These are phyloP conservation scores for Oryza brachyantha DNA, from an alignment of 176 grass and related monocot species.

Conservation along the genomic window DNA sequence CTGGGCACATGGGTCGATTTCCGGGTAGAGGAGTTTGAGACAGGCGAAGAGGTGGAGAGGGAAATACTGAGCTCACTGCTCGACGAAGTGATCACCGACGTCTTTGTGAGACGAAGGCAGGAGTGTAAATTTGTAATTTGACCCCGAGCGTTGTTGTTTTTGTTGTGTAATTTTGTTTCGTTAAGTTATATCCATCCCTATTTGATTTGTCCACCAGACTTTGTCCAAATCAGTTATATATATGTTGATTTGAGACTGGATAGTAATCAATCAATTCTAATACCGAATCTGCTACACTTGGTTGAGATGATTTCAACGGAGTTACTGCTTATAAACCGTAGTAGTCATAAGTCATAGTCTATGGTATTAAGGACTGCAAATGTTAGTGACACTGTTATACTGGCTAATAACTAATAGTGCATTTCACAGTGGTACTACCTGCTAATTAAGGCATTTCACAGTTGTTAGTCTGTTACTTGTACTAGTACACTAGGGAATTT, in stretches of 20 bases:
- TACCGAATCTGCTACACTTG: background rate
- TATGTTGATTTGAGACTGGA: conserved; percentile 17
- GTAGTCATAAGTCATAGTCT: too few relatives aligned
- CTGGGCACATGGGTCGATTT: conserved; percentile 78
- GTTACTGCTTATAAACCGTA: too few relatives aligned
- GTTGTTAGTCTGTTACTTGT: too few relatives aligned
- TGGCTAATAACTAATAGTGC: too few relatives aligned
- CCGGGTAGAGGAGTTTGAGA: conserved; percentile 52
- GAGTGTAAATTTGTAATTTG: conserved; percentile 44
- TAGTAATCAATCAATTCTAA: background rate
- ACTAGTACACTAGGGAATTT: background rate
- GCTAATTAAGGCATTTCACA: too few relatives aligned
- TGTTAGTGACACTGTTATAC: too few relatives aligned
- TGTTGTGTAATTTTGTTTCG: conserved; percentile 28
- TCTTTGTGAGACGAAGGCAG: conserved; percentile 27
- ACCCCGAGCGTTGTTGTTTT: conserved; percentile 16
- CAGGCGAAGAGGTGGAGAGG: conserved; percentile 47
- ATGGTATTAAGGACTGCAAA: too few relatives aligned
- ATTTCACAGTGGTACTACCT: too few relatives aligned
- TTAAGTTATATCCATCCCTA: conserved; percentile 27
- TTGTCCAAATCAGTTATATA: conserved; percentile 29
- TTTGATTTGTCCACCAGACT: conserved; percentile 27
- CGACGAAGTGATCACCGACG: conserved; percentile 66
- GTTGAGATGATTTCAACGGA: background rate
- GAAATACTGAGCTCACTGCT: conserved; percentile 64